phyloP scores from a whole-genome alignment of 169 alveolate species.

The Plasmodium gaboni region DNA sequence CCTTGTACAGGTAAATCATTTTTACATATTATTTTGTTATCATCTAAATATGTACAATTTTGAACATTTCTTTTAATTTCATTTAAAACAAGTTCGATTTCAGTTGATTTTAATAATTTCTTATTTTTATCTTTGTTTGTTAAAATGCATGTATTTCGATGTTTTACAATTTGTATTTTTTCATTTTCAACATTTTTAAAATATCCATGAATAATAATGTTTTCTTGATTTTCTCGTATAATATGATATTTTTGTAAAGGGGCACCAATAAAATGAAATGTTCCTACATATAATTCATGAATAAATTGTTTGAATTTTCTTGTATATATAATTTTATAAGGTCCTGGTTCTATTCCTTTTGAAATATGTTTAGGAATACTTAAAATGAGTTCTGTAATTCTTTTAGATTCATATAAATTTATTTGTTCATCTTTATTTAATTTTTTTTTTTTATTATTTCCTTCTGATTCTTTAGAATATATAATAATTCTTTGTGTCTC shows the following conservation, averaged over 20 bases:
- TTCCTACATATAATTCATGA: slow-evolving; percentile 43
- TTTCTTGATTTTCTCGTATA: neutral
- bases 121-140: neutral
- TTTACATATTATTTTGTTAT: slow-evolving; percentile 36
- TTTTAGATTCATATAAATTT: slow-evolving; percentile 1
- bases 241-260: slow-evolving; percentile 16
- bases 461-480: slow-evolving; percentile 12
- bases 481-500: slow-evolving; percentile 43
- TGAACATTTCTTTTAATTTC: slow-evolving; percentile 20
- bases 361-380: neutral
- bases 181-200: slow-evolving; percentile 35
- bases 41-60: slow-evolving; percentile 19
- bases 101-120: neutral
- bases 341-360: slow-evolving; percentile 33
- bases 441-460: neutral
- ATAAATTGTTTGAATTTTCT: slow-evolving; percentile 16
- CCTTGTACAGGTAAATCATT: neutral
- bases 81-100: slow-evolving; percentile 1
- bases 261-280: slow-evolving; percentile 49
- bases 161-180: slow-evolving; percentile 22
- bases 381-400: slow-evolving; percentile 19
- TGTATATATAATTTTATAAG: slow-evolving; percentile 57
- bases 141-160: slow-evolving; percentile 17
- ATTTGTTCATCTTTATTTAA: neutral
- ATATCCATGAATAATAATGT: slow-evolving; percentile 46